Evolutionary conservation across 352 stramenopile genomes (phyloP).

Genomic region (Nothophytophthora sp.): DNA sequence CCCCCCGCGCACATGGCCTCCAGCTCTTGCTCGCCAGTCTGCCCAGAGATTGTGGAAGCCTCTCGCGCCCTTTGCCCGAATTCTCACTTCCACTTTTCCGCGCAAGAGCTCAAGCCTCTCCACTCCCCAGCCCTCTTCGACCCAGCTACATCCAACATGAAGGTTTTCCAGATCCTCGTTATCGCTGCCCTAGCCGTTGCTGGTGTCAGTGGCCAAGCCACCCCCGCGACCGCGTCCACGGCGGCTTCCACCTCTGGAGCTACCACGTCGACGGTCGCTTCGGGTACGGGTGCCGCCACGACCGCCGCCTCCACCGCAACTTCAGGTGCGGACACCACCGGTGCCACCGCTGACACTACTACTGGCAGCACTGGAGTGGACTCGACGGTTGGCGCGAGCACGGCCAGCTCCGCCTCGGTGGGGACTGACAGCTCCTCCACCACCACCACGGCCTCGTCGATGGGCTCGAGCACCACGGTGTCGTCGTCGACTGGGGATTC

Average conservation of each 20-base stretch:
- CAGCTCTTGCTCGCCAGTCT: too few species aligned
- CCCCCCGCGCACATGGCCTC: too few species aligned
- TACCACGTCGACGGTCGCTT: not conserved
- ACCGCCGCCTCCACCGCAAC: not conserved
- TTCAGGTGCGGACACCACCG: slow-evolving; percentile 1
- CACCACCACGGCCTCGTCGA: slow-evolving; percentile 6
- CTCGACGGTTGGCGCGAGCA: slow-evolving; percentile 10
- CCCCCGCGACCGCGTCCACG: too few species aligned
- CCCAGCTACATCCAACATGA: too few species aligned
- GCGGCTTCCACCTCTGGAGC: not conserved
- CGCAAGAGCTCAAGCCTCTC: too few species aligned
- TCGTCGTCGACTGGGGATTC: slow-evolving; percentile 9
- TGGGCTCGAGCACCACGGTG: slow-evolving; percentile 1
- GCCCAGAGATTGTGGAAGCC: too few species aligned
- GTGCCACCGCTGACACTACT: not conserved
- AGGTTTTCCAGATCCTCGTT: too few species aligned
- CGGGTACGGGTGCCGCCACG: not conserved
- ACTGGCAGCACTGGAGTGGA: slow-evolving; percentile 1
- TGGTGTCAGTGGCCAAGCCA: too few species aligned
- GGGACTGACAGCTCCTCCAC: slow-evolving; percentile 4
- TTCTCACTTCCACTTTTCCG: too few species aligned
- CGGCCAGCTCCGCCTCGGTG: not conserved
- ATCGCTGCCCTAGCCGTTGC: too few species aligned
- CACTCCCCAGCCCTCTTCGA: too few species aligned
- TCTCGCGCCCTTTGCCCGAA: too few species aligned